Percentiles rank a stretch among this genome's conserved stretches.
phyloP scores from a whole-genome alignment of 2,329 filamentous ascomycete genomes.

The Aspergillus ibericus region DNA sequence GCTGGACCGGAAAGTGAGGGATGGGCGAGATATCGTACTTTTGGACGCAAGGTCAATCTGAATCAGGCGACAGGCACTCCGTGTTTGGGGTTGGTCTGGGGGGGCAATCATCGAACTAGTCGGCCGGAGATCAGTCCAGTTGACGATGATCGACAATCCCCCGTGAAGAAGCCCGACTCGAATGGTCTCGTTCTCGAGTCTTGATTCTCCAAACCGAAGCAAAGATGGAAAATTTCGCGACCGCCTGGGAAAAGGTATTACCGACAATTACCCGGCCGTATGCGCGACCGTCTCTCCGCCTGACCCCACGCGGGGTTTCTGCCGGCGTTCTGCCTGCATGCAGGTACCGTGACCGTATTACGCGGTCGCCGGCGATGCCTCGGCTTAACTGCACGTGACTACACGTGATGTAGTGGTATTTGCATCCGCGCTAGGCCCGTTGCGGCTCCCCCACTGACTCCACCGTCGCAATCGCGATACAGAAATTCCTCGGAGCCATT shows the following conservation, averaged over 20 bases:
- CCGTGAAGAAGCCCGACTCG: not conserved
- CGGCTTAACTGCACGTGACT: constrained; percentile 15
- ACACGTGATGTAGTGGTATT: not conserved
- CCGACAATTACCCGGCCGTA: constrained; percentile 23
- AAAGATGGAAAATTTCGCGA: not conserved
- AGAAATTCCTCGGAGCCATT: constrained; percentile 12
- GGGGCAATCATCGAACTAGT: not conserved
- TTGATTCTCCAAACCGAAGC: not conserved
- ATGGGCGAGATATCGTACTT: not conserved
- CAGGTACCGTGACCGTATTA: constrained; percentile 11
- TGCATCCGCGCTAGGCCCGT: not conserved
- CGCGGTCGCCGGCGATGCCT: constrained; percentile 3
- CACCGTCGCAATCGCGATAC: constrained; percentile 5
- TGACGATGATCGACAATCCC: not conserved
- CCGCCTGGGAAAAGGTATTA: not conserved
- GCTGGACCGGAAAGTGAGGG: constrained; percentile 2
- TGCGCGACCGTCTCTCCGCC: constrained; percentile 11
- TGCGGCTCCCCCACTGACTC: constrained; percentile 9
- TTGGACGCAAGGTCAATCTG: constrained; percentile 3
- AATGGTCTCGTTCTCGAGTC: too few relatives aligned
- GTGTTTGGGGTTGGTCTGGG: not conserved
- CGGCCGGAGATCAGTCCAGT: not conserved
- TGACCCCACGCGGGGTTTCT: constrained; percentile 4
- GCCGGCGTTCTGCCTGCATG: not conserved
- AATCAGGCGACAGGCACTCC: not conserved